These are phyloP conservation scores for Eucalyptus globulus DNA, from an alignment of 345 rosid species.

Conservation along the genomic window DNA sequence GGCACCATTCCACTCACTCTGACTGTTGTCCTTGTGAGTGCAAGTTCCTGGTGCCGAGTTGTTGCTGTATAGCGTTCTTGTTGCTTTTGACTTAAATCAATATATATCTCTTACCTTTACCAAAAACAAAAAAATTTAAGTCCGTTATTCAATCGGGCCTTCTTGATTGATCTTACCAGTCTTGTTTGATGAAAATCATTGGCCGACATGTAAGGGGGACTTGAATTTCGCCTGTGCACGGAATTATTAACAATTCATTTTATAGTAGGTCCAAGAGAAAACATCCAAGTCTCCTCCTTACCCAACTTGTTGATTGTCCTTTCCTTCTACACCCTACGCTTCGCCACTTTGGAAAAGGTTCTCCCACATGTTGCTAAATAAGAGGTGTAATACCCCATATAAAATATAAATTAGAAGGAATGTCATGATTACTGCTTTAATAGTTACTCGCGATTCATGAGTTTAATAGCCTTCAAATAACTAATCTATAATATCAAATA, in stretches of 20 bases:
- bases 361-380: not conserved
- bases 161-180: accelerated
- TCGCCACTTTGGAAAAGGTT: not conserved
- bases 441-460: not conserved
- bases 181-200: not conserved
- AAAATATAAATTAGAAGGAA: not conserved
- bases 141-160: accelerated
- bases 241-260: not conserved
- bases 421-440: not conserved
- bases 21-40: accelerated
- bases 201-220: not conserved
- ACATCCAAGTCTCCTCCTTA: not conserved
- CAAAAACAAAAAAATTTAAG: not conserved
- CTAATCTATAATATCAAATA: not conserved
- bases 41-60: too few species aligned
- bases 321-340: not conserved
- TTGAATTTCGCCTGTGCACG: not conserved
- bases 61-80: accelerated
- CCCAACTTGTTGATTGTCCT: not conserved
- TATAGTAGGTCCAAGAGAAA: not conserved
- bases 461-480: not conserved
- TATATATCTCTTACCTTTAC: too few species aligned
- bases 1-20: too few species aligned
- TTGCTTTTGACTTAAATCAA: too few species aligned
- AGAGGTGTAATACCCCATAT: not conserved